A percentile compares a stretch with the other conserved stretches of the same genome.
Conservation (phyloP, 768 basidiomycete genomes). For the Suillus fuscotomentosus region DNA sequence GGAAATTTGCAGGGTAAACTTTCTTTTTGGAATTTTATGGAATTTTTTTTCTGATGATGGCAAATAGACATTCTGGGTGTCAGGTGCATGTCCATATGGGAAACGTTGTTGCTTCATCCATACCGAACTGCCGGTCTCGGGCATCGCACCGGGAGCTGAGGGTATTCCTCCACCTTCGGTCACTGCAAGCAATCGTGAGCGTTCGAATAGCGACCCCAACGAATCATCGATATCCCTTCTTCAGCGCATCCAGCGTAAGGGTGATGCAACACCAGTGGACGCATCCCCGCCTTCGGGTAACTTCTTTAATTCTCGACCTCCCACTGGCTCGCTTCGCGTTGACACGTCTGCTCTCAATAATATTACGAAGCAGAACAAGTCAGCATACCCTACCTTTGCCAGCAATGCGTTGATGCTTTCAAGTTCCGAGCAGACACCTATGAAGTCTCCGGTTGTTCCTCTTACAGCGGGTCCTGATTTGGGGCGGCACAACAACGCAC, state of each 20-base stretch:
- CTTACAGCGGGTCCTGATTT: constrained; percentile 85
- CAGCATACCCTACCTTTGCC: constrained; percentile 68
- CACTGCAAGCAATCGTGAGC: constrained; percentile 59
- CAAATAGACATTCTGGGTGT: constrained; percentile 86
- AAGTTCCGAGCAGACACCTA: constrained; percentile 53
- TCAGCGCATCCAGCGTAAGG: constrained; percentile 71
- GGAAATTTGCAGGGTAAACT: constrained; percentile 83
- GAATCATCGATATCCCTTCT: constrained; percentile 70
- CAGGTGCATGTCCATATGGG: constrained; percentile 89
- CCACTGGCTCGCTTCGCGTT: constrained; percentile 68
- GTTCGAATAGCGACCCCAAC: constrained; percentile 80
- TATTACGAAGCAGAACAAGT: constrained; percentile 75
- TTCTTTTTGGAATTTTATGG: neutral
- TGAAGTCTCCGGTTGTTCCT: constrained; percentile 68
- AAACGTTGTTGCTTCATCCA: constrained; percentile 95
- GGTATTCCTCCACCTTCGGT: constrained; percentile 51
- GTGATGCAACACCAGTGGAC: constrained; percentile 61
- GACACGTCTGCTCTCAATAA: constrained; percentile 68
- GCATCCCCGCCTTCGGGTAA: constrained; percentile 37
- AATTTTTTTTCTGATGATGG: constrained; percentile 8
- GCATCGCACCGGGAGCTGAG: constrained; percentile 52
- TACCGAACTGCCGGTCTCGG: constrained; percentile 75
- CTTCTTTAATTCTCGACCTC: constrained; percentile 63
- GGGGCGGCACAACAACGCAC: constrained; percentile 69
- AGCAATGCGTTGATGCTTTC: constrained; percentile 49